phyloP scores from a whole-genome alignment of 495 filamentous ascomycete species.

The Poronia punctata region DNA sequence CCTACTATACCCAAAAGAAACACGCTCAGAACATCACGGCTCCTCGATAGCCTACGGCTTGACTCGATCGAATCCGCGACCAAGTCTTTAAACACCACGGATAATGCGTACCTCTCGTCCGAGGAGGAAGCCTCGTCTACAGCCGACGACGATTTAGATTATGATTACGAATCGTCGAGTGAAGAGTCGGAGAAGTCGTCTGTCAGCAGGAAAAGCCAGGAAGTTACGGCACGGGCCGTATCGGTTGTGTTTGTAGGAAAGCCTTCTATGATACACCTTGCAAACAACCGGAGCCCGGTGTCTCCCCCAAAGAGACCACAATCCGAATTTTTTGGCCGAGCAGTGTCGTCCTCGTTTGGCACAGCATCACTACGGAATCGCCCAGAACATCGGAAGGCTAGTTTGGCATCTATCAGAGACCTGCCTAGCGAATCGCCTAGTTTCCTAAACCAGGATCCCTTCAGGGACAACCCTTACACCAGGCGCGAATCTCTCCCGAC shows the following conservation, averaged over 20 bases:
- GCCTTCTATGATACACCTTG: constrained; percentile 40
- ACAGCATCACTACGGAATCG: constrained; percentile 6
- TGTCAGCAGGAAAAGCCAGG: constrained; percentile 31
- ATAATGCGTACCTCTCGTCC: constrained; percentile 44
- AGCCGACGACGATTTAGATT: constrained; percentile 45
- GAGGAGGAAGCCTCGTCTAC: constrained; percentile 46
- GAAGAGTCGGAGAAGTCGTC: constrained; percentile 30
- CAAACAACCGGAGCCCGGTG: constrained; percentile 28
- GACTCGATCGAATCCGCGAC: constrained; percentile 24
- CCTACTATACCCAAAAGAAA: constrained; percentile 35
- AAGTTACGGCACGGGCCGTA: constrained; percentile 42
- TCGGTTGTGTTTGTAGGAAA: constrained; percentile 43
- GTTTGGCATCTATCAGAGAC: constrained; percentile 27
- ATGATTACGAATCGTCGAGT: constrained; percentile 38
- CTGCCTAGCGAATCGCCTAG: constrained; percentile 30
- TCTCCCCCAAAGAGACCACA: constrained; percentile 27
- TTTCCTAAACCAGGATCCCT: constrained; percentile 44
- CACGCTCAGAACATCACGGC: constrained; percentile 34
- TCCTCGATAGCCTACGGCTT: constrained; percentile 38
- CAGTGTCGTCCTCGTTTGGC: constrained; percentile 25
- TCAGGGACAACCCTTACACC: constrained; percentile 15
- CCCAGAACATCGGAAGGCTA: constrained; percentile 20
- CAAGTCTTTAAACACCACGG: constrained; percentile 27
- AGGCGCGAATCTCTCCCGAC: constrained; percentile 18
- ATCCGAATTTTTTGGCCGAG: constrained; percentile 17